Evolutionary conservation across 208 protist species (phyloP).

Genomic region (Leishmania guyanensis): DNA sequence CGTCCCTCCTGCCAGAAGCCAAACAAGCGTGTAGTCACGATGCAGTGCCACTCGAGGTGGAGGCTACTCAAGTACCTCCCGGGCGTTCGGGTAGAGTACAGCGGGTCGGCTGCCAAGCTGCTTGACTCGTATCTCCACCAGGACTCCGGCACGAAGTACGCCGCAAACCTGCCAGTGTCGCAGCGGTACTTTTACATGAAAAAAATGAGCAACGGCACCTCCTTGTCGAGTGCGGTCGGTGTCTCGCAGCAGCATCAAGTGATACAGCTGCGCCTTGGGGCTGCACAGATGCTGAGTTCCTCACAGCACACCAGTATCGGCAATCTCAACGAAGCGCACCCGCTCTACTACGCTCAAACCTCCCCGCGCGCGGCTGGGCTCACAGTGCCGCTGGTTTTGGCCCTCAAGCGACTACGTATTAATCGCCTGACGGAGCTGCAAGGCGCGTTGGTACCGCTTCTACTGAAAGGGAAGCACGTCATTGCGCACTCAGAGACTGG

Average conservation of each 20-base stretch:
- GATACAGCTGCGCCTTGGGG: conserved; percentile 75
- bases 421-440: conserved; percentile 81
- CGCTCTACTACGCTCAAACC: conserved; percentile 84
- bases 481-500: conserved; percentile 91
- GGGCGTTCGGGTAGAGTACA: conserved; percentile 44
- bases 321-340: conserved; percentile 84
- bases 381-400: conserved; percentile 67
- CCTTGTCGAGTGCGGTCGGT: background rate
- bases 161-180: conserved; percentile 72
- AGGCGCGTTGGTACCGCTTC: conserved; percentile 81
- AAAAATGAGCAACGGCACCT: conserved; percentile 3
- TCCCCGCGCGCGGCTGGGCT: conserved; percentile 71
- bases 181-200: conserved; percentile 82
- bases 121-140: conserved; percentile 62
- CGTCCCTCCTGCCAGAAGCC: background rate
- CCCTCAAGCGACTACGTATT: conserved; percentile 75
- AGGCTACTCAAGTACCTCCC: conserved; percentile 63
- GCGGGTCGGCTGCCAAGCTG: conserved; percentile 60
- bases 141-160: conserved; percentile 39
- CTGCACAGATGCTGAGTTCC: conserved; percentile 78
- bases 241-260: conserved; percentile 56
- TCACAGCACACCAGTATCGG: conserved; percentile 55
- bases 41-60: conserved; percentile 16
- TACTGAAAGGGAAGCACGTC: conserved; percentile 89
- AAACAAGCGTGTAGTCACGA: background rate